These are phyloP conservation scores for Phaeotremella skinneri DNA, from an alignment of 768 basidiomycete genomes.

Conservation along the genomic window DNA sequence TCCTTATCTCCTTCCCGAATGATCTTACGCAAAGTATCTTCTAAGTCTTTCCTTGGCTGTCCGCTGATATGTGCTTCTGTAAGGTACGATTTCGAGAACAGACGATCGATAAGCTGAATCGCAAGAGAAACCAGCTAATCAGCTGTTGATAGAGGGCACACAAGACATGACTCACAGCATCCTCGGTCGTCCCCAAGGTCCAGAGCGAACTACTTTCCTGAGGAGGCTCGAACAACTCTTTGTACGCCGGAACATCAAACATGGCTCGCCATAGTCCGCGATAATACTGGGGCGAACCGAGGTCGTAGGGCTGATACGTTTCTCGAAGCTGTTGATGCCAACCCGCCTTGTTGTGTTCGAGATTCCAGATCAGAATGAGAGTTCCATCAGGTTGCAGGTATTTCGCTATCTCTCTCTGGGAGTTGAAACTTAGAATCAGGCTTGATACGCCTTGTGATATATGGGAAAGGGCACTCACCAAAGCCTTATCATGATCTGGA, in stretches of 20 bases:
- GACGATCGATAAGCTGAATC: slow-evolving; percentile 58
- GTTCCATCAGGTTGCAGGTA: slow-evolving; percentile 73
- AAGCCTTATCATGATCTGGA: slow-evolving; percentile 69
- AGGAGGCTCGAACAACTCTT: slow-evolving; percentile 60
- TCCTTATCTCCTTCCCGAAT: slow-evolving; percentile 61
- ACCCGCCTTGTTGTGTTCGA: slow-evolving; percentile 60
- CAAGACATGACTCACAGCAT: slow-evolving; percentile 47
- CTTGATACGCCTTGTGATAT: background rate
- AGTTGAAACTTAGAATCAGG: background rate
- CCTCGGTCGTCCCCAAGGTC: slow-evolving; percentile 58
- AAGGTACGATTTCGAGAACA: slow-evolving; percentile 82
- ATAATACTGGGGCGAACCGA: slow-evolving; percentile 77
- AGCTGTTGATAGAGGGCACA: background rate
- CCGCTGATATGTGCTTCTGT: slow-evolving; percentile 61
- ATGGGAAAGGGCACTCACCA: slow-evolving; percentile 46
- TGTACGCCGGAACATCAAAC: slow-evolving; percentile 66
- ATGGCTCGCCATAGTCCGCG: slow-evolving; percentile 68
- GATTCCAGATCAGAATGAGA: slow-evolving; percentile 81
- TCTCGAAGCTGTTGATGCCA: slow-evolving; percentile 77
- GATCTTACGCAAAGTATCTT: slow-evolving; percentile 59
- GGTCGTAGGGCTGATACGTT: slow-evolving; percentile 66
- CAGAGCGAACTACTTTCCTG: slow-evolving; percentile 59
- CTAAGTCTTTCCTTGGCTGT: slow-evolving; percentile 58
- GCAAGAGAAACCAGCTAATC: background rate
- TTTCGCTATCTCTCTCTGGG: slow-evolving; percentile 71